A percentile compares a stretch with the other conserved stretches of the same genome.
These are phyloP conservation scores for Botryosphaeria dothidea DNA, from an alignment of 2,329 filamentous ascomycete species.

Conservation along the genomic window DNA sequence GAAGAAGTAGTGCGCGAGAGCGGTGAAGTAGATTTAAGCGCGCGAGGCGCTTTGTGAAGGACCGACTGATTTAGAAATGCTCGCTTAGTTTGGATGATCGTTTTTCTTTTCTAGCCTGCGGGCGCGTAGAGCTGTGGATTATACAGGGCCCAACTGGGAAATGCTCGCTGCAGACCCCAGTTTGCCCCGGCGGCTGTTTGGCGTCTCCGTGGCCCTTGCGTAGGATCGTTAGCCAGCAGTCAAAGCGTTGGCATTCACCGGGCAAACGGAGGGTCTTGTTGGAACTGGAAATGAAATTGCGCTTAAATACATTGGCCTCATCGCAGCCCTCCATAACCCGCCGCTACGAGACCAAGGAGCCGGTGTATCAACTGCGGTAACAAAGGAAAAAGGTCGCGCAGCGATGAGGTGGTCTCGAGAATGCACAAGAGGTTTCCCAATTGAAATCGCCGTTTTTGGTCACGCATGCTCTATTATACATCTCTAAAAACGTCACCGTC, in stretches of 20 bases:
- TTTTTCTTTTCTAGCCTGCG: slow-evolving; percentile 4
- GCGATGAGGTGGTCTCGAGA: slow-evolving; percentile 17
- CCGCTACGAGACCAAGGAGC: slow-evolving; percentile 16
- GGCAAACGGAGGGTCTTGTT: slow-evolving; percentile 6
- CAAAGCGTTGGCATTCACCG: neutral
- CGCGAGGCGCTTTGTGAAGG: slow-evolving; percentile 10
- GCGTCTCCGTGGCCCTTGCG: neutral
- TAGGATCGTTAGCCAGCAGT: slow-evolving; percentile 1
- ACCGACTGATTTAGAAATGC: slow-evolving; percentile 16
- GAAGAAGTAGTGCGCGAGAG: slow-evolving; percentile 9
- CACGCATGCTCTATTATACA: slow-evolving; percentile 42
- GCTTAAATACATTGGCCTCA: slow-evolving; percentile 20
- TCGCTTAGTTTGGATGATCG: slow-evolving; percentile 10
- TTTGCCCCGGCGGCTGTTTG: slow-evolving; percentile 4
- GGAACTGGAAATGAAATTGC: slow-evolving; percentile 18
- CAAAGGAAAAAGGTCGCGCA: slow-evolving; percentile 20
- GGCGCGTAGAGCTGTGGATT: slow-evolving; percentile 1
- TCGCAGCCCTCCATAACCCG: slow-evolving; percentile 3
- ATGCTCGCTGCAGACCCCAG: slow-evolving; percentile 12
- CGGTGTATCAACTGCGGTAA: slow-evolving; percentile 21
- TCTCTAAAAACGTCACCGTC: slow-evolving; percentile 19
- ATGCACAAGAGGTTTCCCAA: slow-evolving; percentile 20
- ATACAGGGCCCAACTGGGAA: neutral
- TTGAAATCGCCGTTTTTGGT: slow-evolving; percentile 39
- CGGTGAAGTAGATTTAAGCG: slow-evolving; percentile 9